Evolutionary conservation across 139 green algal species (phyloP).

Genomic region (Microglena sp.): DNA sequence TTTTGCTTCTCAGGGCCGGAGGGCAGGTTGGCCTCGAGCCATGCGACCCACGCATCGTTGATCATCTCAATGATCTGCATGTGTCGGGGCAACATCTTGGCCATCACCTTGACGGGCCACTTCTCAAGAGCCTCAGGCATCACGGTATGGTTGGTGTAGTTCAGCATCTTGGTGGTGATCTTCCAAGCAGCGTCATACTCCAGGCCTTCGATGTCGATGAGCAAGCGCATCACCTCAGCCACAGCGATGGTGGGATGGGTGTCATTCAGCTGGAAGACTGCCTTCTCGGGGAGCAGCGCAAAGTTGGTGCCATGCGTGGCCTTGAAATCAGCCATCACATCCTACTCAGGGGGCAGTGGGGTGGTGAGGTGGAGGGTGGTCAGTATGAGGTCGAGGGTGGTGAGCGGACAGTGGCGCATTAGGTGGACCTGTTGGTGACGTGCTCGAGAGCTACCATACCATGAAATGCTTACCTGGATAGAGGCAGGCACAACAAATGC

Average conservation of each 20-base stretch:
- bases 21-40: constrained; percentile 31
- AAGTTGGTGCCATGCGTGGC: constrained; percentile 47
- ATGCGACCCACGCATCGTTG: constrained; percentile 37
- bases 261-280: constrained; percentile 95
- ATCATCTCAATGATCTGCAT: constrained; percentile 90
- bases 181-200: constrained; percentile 75
- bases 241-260: constrained; percentile 95
- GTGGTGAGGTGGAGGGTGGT: too few species aligned
- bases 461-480: constrained; percentile 65
- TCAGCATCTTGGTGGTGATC: constrained; percentile 75
- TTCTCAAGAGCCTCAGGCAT: constrained; percentile 98
- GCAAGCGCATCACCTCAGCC: constrained; percentile 92
- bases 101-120: constrained; percentile 83
- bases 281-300: constrained; percentile 74
- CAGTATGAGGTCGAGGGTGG: too few species aligned
- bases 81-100: constrained; percentile 93
- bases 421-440: too few species aligned
- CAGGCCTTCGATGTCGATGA: constrained; percentile 90
- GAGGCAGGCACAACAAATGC: constrained; percentile 96
- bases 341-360: constrained; percentile 29
- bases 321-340: constrained; percentile 63
- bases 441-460: too few species aligned
- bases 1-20: constrained; percentile 19
- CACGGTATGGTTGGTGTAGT: constrained; percentile 99
- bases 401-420: too few species aligned